Percentiles rank a stretch among this genome's conserved stretches.
phyloP scores from a whole-genome alignment of 2,329 filamentous ascomycete genomes.

The Sclerotinia nivalis region DNA sequence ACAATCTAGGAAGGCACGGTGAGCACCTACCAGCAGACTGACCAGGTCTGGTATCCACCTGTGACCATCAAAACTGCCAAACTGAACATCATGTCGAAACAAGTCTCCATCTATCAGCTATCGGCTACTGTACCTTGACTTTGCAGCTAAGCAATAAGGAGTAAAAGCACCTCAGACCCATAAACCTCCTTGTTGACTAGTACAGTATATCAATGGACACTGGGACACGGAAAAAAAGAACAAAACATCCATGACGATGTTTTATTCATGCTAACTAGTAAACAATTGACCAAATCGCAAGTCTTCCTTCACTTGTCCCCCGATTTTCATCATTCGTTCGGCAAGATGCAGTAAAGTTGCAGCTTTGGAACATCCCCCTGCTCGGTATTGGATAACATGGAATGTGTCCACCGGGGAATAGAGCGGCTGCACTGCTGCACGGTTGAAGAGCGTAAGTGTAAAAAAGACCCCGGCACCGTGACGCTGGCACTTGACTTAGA shows the following conservation, averaged over 20 bases:
- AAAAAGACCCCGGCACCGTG: constrained; percentile 15
- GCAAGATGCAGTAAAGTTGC: constrained; percentile 20
- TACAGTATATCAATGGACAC: background rate
- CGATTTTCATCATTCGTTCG: constrained; percentile 13
- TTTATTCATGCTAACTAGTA: constrained; percentile 8
- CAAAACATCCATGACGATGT: constrained; percentile 18
- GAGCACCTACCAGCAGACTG: constrained; percentile 20
- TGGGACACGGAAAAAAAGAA: background rate
- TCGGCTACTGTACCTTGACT: background rate
- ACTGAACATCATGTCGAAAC: constrained; percentile 12
- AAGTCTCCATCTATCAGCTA: constrained; percentile 6
- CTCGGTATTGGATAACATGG: constrained; percentile 21
- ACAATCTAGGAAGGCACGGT: constrained; percentile 7
- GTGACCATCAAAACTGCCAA: constrained; percentile 17
- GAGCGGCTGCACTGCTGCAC: constrained; percentile 23
- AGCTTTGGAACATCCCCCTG: constrained; percentile 22
- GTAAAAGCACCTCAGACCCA: background rate
- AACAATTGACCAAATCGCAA: constrained; percentile 22
- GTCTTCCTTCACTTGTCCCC: constrained; percentile 23
- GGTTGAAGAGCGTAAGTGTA: constrained; percentile 12
- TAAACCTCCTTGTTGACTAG: background rate
- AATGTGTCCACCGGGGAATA: constrained; percentile 25
- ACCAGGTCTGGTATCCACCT: constrained; percentile 11
- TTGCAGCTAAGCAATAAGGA: constrained; percentile 12
- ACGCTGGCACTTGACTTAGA: constrained; percentile 15